Evolutionary conservation across 345 rosid species (phyloP).

Genomic region (Camelina hispida): DNA sequence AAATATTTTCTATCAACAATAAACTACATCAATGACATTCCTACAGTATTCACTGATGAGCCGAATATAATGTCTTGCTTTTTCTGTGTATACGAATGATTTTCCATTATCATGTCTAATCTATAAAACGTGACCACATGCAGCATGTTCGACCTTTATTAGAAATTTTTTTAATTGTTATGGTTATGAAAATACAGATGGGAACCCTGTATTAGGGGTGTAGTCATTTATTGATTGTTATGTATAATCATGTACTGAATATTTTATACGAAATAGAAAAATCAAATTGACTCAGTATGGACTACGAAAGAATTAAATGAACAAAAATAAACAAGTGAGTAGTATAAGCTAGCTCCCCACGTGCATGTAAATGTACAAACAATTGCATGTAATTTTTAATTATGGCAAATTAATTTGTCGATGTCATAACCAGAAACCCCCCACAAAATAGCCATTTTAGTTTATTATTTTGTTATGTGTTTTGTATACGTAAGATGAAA

Average conservation of each 20-base stretch:
- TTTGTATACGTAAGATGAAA: not conserved
- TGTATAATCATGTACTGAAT: not conserved
- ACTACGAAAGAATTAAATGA: conserved; percentile 18
- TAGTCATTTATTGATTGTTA: conserved; percentile 27
- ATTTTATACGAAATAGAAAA: not conserved
- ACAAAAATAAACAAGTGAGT: conserved; percentile 10
- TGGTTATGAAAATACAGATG: conserved; percentile 26
- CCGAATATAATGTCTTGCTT: conserved; percentile 38
- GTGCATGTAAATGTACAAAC: conserved; percentile 34
- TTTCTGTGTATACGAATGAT: conserved; percentile 31
- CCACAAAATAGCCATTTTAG: not conserved
- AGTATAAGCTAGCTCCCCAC: conserved; percentile 16
- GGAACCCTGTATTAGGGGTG: not conserved
- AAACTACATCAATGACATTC: conserved; percentile 24
- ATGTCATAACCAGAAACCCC: conserved; percentile 37
- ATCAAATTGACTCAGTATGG: conserved; percentile 24
- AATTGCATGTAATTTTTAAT: not conserved
- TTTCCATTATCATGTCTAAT: conserved; percentile 22
- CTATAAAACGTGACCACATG: conserved; percentile 31
- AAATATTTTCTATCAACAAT: not conserved
- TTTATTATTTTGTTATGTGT: not conserved
- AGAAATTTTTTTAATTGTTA: not conserved
- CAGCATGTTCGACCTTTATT: conserved; percentile 24
- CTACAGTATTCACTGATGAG: conserved; percentile 7
- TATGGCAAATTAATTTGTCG: conserved; percentile 1